Conservation (phyloP, 2,329 filamentous ascomycete species). For the Fusarium algeriense region DNA sequence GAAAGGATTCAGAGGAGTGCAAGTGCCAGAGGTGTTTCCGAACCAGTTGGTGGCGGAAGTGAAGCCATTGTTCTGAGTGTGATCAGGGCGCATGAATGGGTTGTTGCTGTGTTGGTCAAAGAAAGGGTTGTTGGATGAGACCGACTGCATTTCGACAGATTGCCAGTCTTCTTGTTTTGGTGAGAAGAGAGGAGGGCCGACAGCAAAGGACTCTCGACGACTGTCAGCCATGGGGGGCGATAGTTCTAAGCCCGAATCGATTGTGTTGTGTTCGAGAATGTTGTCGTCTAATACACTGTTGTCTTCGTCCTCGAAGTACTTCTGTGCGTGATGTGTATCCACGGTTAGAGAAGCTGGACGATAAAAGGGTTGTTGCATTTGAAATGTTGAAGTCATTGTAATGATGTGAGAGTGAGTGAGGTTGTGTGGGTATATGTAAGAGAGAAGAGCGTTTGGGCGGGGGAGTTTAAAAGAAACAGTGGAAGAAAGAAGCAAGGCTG, state of each 20-base stretch:
- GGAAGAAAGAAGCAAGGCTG: constrained; percentile 37
- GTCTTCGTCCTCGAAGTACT: constrained; percentile 72
- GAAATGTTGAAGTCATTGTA: constrained; percentile 64
- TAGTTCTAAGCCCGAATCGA: constrained; percentile 73
- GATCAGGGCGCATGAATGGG: constrained; percentile 75
- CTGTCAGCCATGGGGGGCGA: constrained; percentile 72
- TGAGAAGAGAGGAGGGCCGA: constrained; percentile 69
- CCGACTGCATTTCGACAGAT: constrained; percentile 73
- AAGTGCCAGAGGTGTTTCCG: constrained; percentile 66
- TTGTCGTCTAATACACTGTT: constrained; percentile 70
- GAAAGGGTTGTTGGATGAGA: constrained; percentile 74
- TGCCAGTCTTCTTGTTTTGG: constrained; percentile 75
- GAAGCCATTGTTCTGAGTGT: constrained; percentile 59
- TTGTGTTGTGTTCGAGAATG: constrained; percentile 68
- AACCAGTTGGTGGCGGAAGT: constrained; percentile 65
- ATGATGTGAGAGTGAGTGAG: constrained; percentile 27
- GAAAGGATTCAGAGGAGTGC: constrained; percentile 79
- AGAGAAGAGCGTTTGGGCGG: constrained; percentile 24
- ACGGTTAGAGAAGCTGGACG: constrained; percentile 63
- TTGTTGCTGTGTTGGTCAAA: constrained; percentile 69
- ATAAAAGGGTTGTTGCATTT: constrained; percentile 63
- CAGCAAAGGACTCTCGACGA: constrained; percentile 73
- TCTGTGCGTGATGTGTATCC: constrained; percentile 66
- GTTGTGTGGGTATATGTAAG: constrained; percentile 30
- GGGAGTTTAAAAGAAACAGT: constrained; percentile 30